Evolutionary conservation across 2,329 filamentous ascomycete species (phyloP), one percentile per base, ranked within the genome.

Genomic region (Neurospora crassa): DNA sequence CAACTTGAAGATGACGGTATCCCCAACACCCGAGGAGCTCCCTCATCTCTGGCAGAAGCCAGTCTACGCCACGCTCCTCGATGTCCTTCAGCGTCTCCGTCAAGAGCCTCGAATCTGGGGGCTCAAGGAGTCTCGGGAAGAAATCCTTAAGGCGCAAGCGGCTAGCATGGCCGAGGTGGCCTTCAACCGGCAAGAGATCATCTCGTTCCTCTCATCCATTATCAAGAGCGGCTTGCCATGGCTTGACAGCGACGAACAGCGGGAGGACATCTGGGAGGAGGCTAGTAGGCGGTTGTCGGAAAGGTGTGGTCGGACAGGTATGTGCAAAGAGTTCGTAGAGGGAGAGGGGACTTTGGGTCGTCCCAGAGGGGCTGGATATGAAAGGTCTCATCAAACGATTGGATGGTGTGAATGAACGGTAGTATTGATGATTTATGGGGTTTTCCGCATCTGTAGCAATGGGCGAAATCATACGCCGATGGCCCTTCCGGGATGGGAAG

Each of bases 1-100:
- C 43, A 34, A 18, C 29, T 18, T 6, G 14, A 63, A 63, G 7
- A 63, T 63, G 53, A 63, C 53, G 11, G 53, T 70, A n/a, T 70
- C 37, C 14, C 74, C 80, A 41, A 78, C 81, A 70, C 76, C 81
- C 71, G 80, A 81, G 71, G 92, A 95, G 78, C 87, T 97, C 37
- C 93, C 94, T n/a, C 92, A 94, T 77, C 85, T 95, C 73, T 93
- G 94, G 86, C 88, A 91, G 76, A 91, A 88, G 77, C 94, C 94
- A 7, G 84, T 89, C 24, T 90, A 88, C 72, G 81, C 84, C 41
- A 84, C 86, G 5, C 85, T 97, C 67, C 81, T 93, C 68, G 81
- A 84, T 37, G 88, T 88, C 37, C 87, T 97, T n/a, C 81, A 87
- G 42, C 82, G 88, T 40, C 85, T 97, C 43, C 86, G 88, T 72